A percentile compares a stretch with the other conserved stretches of the same genome.
These are phyloP conservation scores for Cercospora brassicicola DNA, from an alignment of 2,329 filamentous ascomycete species.

Conservation along the genomic window DNA sequence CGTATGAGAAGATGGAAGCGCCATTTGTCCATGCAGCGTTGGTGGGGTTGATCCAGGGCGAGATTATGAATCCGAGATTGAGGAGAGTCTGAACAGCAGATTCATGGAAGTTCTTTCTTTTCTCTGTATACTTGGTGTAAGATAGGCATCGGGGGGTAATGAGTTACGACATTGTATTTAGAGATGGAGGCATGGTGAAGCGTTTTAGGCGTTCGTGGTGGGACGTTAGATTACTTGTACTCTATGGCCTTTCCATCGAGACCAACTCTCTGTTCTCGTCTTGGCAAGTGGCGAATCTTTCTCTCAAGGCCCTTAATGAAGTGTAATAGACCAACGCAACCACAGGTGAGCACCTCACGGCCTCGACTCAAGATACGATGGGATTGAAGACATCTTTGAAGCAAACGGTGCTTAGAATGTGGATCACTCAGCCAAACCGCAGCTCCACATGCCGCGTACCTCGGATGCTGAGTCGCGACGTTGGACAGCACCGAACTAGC, in stretches of 20 bases:
- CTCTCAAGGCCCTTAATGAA: no score
- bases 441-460: slow-evolving; percentile 1
- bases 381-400: not conserved
- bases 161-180: not conserved
- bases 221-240: not conserved
- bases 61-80: slow-evolving; percentile 5
- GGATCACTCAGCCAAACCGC: not conserved
- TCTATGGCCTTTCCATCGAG: not conserved
- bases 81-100: not conserved
- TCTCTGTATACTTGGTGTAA: not conserved
- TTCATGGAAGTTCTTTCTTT: not conserved
- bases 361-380: not conserved
- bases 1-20: slow-evolving; percentile 23
- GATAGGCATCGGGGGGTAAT: not conserved
- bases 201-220: not conserved
- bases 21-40: slow-evolving; percentile 36
- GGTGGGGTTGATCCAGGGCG: slow-evolving; percentile 33
- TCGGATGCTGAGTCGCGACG: slow-evolving; percentile 2
- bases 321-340: no score
- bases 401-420: not conserved
- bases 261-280: not conserved
- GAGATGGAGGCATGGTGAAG: not conserved
- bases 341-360: not conserved
- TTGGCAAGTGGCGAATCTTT: not conserved
- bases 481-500: not conserved